Conservation (phyloP, 192 early-diverging fungal species). For the Coemansia brasiliensis region DNA sequence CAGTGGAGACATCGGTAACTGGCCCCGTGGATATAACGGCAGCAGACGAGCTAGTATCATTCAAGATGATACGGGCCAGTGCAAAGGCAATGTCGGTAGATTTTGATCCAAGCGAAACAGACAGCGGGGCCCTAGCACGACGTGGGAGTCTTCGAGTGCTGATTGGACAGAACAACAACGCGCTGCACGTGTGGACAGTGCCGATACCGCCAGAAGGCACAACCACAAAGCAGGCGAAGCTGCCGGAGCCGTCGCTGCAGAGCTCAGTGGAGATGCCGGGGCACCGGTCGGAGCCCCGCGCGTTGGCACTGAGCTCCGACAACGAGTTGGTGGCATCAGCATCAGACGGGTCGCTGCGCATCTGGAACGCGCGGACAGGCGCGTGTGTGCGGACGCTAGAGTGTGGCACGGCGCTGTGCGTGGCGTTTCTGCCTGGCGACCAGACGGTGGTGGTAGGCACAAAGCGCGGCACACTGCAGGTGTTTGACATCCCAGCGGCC, state of each 20-base stretch:
- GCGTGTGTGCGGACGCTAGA: conserved; percentile 87
- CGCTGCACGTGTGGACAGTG: conserved; percentile 70
- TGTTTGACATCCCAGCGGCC: conserved; percentile 87
- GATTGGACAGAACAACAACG: conserved; percentile 79
- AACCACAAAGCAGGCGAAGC: conserved; percentile 65
- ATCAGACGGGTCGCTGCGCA: conserved; percentile 78
- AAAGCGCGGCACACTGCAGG: conserved; percentile 82
- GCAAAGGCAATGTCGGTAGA: conserved; percentile 77
- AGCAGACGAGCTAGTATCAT: conserved; percentile 74
- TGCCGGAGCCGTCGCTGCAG: conserved; percentile 64
- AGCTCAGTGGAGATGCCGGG: conserved; percentile 80
- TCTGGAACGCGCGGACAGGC: conserved; percentile 86
- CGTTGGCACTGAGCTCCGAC: conserved; percentile 86
- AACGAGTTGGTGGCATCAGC: conserved; percentile 85
- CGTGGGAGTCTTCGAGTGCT: conserved; percentile 58
- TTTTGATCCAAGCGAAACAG: conserved; percentile 41
- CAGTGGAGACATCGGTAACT: conserved; percentile 16
- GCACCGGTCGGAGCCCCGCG: conserved; percentile 88
- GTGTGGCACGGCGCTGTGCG: conserved; percentile 90
- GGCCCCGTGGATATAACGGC: conserved; percentile 55
- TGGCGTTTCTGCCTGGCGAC: conserved; percentile 89
- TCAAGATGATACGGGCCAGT: conserved; percentile 69
- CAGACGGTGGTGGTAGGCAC: conserved; percentile 88
- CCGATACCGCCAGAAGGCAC: conserved; percentile 59
- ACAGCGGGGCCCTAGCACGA: conserved; percentile 18